A percentile compares a stretch with the other conserved stretches of the same genome.
Conservation (phyloP, 176 grass and related monocot genomes). For the Saccharum officinarum region DNA sequence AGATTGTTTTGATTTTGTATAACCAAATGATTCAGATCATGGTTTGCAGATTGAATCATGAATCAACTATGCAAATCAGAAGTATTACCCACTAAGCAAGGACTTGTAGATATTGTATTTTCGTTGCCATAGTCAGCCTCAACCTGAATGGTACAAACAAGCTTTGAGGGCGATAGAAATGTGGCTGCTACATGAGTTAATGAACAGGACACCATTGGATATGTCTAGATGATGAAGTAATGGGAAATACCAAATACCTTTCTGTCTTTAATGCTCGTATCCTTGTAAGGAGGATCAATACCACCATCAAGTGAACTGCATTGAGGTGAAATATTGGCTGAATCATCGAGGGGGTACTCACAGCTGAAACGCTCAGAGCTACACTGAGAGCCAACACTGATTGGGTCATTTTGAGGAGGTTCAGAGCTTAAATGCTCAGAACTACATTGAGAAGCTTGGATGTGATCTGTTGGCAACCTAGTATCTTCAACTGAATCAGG, state of each 20-base stretch:
- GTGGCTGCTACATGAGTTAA: conserved; percentile 1
- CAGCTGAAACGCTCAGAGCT: conserved; percentile 30
- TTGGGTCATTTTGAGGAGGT: conserved; percentile 22
- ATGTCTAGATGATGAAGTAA: conserved; percentile 23
- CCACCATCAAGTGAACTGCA: conserved; percentile 38
- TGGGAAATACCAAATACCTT: conserved; percentile 42
- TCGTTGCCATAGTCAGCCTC: conserved; percentile 45
- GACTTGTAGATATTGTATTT: conserved; percentile 19
- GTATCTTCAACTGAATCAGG: conserved; percentile 59
- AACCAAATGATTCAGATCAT: conserved; percentile 19
- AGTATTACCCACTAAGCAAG: conserved; percentile 55
- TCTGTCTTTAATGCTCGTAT: conserved; percentile 29
- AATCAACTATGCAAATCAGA: conserved; percentile 26
- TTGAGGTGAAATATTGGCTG: conserved; percentile 41
- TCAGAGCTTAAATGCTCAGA: conserved; percentile 41
- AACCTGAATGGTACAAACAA: conserved; percentile 58
- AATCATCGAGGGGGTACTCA: conserved; percentile 10
- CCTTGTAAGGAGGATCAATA: conserved; percentile 45
- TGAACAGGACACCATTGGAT: neutral
- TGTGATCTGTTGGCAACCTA: conserved; percentile 49
- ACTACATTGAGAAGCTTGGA: conserved; percentile 50
- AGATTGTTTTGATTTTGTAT: conserved; percentile 5
- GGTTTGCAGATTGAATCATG: conserved; percentile 5
- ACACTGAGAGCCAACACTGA: conserved; percentile 25
- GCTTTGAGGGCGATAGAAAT: conserved; percentile 20